Evolutionary conservation across 306 rosid genomes (phyloP), one percentile per base, ranked within the genome.

Genomic region (Quercus glauca): DNA sequence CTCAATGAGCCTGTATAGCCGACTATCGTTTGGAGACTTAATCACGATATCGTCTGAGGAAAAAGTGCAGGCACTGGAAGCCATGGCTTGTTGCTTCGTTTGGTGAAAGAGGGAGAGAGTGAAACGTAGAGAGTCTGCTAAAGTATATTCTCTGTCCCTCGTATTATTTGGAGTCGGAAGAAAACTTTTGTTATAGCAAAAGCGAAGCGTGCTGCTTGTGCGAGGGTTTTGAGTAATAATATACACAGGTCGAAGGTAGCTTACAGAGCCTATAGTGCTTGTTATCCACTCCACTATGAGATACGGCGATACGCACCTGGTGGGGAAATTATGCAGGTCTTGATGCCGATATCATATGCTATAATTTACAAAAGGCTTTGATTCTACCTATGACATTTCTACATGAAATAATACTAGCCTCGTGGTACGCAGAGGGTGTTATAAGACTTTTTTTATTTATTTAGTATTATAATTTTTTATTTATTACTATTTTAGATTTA

Each of bases 21-120:
- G 91, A 73, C 84, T 88, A 55, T 94, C 97, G 79, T 90, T 94
- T 0, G 97, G 95, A 33, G 97, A 91, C 90, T 91, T 94, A 55
- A 86, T 58, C 23, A 92, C 87, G 68, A 91, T 73, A 69, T 87
- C 86, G 81, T 91, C 92, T 8, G 93, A 85, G 12, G 95, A 84
- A 74, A 85, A 81, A 76, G 65, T 73, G 75, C 65, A 26, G 41
- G 86, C 82, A 74, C 45, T 85, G 41, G n/a, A 68, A 33, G 25
- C 72, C 72, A 68, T 68, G 17, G 26, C 2, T 19, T n/a, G 12
- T 10, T 41, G 45, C 49, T 68, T 68, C n/a, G 25, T 35, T 35
- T 31, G 52, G n/a, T 4, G 2, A 21, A 18, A 11, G 25, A 18
- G 45, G 52, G 41, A 68, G 28, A n/a, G 52, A 14, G 28, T 23